These are phyloP conservation scores for Fusarium sp. DNA, from an alignment of 2,329 filamentous ascomycete genomes.

Conservation along the genomic window DNA sequence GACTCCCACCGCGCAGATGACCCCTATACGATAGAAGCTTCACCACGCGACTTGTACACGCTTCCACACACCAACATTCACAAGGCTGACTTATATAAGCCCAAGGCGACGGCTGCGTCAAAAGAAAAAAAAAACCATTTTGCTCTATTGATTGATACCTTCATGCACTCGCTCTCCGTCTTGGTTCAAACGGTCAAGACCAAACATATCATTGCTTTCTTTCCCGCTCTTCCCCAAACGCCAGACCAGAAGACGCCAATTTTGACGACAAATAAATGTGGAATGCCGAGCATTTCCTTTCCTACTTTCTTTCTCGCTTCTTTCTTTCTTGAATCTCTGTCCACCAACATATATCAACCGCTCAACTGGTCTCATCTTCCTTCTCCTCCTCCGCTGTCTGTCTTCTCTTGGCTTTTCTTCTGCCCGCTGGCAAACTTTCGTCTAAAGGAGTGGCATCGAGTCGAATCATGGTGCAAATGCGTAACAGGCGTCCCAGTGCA, in stretches of 20 bases:
- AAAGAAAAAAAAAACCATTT: constrained; percentile 5
- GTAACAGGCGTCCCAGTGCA: constrained; percentile 37
- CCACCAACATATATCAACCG: background rate
- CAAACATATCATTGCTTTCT: constrained; percentile 48
- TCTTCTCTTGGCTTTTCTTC: constrained; percentile 1
- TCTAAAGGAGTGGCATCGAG: constrained; percentile 42
- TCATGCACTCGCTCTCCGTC: constrained; percentile 38
- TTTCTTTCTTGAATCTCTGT: constrained; percentile 12
- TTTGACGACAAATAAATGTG: constrained; percentile 35
- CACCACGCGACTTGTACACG: constrained; percentile 35
- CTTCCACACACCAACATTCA: background rate
- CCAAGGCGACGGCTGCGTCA: background rate
- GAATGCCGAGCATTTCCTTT: constrained; percentile 36
- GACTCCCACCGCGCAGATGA: constrained; percentile 32
- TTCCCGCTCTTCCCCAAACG: constrained; percentile 49
- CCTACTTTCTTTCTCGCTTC: constrained; percentile 13
- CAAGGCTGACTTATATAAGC: background rate
- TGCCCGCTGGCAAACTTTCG: constrained; percentile 14
- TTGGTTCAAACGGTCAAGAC: constrained; percentile 40
- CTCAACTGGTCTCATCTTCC: constrained; percentile 3
- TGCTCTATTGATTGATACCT: constrained; percentile 42
- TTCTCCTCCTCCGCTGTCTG: background rate
- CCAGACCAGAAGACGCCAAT: constrained; percentile 47
- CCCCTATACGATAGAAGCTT: constrained; percentile 17
- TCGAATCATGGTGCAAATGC: constrained; percentile 40